Percentiles rank a stretch among this genome's conserved stretches.
Evolutionary conservation across 768 basidiomycete species (phyloP).

Genomic region (Agaricus sinodeliciosus): DNA sequence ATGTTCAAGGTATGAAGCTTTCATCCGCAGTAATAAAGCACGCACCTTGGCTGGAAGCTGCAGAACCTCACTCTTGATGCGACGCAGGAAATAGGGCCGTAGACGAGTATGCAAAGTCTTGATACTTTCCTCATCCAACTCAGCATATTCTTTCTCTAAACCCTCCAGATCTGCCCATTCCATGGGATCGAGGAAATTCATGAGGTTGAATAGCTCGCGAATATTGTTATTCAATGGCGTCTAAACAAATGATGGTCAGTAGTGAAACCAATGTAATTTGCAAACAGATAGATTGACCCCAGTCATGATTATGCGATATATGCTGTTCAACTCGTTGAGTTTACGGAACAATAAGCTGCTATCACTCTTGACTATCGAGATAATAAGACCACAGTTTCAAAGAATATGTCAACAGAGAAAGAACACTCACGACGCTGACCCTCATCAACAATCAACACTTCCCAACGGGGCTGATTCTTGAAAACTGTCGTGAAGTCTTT

Average conservation of each 20-base stretch:
- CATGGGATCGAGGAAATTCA: constrained; percentile 86
- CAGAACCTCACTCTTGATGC: constrained; percentile 90
- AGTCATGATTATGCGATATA: constrained; percentile 86
- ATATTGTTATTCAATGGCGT: constrained; percentile 98
- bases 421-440: constrained; percentile 72
- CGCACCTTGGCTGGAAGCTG: constrained; percentile 85
- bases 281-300: constrained; percentile 43
- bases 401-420: background rate
- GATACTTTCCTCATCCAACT: constrained; percentile 73
- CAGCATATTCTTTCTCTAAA: constrained; percentile 69
- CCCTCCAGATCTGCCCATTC: constrained; percentile 72
- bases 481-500: constrained; percentile 74
- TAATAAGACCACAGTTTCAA: constrained; percentile 4
- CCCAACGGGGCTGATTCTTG: constrained; percentile 84
- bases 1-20: background rate
- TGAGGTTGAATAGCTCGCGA: constrained; percentile 91
- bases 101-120: constrained; percentile 73
- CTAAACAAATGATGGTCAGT: constrained; percentile 24
- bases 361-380: constrained; percentile 74
- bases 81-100: constrained; percentile 87
- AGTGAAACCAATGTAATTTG: background rate
- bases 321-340: constrained; percentile 68
- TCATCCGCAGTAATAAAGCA: background rate
- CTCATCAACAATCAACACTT: constrained; percentile 90
- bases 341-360: constrained; percentile 73